Base-by-base conservation (phyloP, 805 yeast species). In the Jamesozyma rosinii region DNA sequence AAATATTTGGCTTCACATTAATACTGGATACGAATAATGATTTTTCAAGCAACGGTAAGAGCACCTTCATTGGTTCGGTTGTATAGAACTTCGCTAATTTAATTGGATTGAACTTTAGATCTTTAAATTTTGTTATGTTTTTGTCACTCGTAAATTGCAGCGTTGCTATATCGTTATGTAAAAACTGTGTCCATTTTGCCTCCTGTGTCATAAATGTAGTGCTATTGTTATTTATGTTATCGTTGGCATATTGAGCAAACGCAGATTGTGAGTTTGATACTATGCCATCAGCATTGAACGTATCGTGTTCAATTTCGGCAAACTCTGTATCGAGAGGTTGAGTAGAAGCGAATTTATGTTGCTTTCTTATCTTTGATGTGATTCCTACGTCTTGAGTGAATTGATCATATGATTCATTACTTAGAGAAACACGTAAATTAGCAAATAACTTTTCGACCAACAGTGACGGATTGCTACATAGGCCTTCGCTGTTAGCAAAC, bases 361-460 rank as follows among this genome's bases (percentile, higher is more conserved):
- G 34, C 35, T 13, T 26, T 35, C 14, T 14, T 11, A 19, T 35
- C 30, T 15, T 10, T n/a, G 18, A 8, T 6, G 13, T 24, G 18
- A 14, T 19, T 24, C 22, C 10, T 2, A 22, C 37, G 24, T 36
- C 35, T 13, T 44, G 43, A 2, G 52, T 44, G 29, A 45, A 57
- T 37, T 40, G 41, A 17, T 54, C 39, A 40, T 67, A 67, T 17
- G 71, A 73, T 8, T 70, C 72, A 49, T 75, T 79, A n/a, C 71
- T 64, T 37, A 77, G 52, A 8, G 75, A 76, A 37, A 81, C 69
- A 44, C 71, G 74, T 41, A 81, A 62, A 27, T 69, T 74, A 27
- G 72, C 69, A 45, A 80, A 58, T 37, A 81, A 53, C 42, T 68
- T 68, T 3, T 74, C 66, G 1, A 82, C 76, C 26, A 81, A 59